Base-by-base conservation (phyloP, 495 filamentous ascomycete species). In the Aspergillus cristatus region DNA sequence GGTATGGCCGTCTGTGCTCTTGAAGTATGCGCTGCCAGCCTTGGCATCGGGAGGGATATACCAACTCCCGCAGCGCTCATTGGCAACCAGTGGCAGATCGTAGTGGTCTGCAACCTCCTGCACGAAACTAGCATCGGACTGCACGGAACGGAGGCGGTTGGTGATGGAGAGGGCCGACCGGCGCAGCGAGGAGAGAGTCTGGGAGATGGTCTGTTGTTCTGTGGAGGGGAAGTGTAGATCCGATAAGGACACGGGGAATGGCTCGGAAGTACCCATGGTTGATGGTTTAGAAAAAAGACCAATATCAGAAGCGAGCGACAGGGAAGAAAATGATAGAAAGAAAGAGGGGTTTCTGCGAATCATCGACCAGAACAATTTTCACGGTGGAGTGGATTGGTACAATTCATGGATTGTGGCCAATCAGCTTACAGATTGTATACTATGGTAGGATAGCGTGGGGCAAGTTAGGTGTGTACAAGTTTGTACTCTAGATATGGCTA, bases 51-150 rank as follows among this genome's bases (percentile, higher is more conserved):
- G 81, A 18, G 76, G 65, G 26, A 96, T 83, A 58, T 98, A 98
- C 91, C 91, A 98, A 54, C 86, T 88, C 1, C 91, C 91, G 51
- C 89, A 95, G 35, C 91, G 71, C 56, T 95, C 86, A 50, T 98
- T 98, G 15, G 88, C 84, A 15, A 98, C 66, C n/a, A 96, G 61
- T 0, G 90, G 89, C n/a, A 91, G 66, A 14, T 50, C 48, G 42
- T 71, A 72, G 15, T 63, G 55, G 7, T 64, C 48, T 7, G 63
- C 64, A 0, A 81, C 77, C 8, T 70, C 60, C 12, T 59, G 57
- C 12, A 85, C 79, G 53, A 88, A 90, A 13, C 55, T 48, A 10
- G 80, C 76, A 58, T 91, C 85, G 11, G 71, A 54, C 42, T 68
- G 64, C 51, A 90, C 85, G 26, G 79, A 88, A 28, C 63, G 62